Percentiles rank a stretch among this genome's conserved stretches.
Conservation (phyloP, 352 stramenopile genomes). For the Phytopythium aichiense region DNA sequence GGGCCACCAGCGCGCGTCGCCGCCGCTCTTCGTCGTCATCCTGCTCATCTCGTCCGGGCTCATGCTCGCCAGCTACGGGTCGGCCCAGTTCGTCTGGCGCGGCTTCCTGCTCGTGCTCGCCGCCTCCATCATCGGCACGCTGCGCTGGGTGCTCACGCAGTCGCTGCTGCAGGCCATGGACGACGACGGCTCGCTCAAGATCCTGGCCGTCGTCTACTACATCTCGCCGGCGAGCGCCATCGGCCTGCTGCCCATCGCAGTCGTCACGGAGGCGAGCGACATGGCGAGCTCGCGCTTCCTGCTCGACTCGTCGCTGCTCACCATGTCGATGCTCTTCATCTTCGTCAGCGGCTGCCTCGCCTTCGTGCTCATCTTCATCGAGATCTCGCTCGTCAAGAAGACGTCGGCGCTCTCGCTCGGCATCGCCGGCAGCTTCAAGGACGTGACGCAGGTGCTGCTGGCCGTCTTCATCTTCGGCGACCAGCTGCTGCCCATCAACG, state of each 20-base stretch:
- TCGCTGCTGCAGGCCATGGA: slow-evolving; percentile 69
- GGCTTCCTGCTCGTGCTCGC: slow-evolving; percentile 71
- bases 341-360: slow-evolving; percentile 62
- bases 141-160: slow-evolving; percentile 83
- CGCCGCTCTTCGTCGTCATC: slow-evolving; percentile 47
- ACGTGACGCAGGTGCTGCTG: slow-evolving; percentile 76
- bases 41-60: slow-evolving; percentile 71
- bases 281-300: slow-evolving; percentile 61
- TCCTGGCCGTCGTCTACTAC: slow-evolving; percentile 81
- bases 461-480: slow-evolving; percentile 77
- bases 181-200: slow-evolving; percentile 43
- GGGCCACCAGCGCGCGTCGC: slow-evolving; percentile 62
- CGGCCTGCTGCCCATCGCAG: slow-evolving; percentile 61
- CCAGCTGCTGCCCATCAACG: slow-evolving; percentile 55
- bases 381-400: slow-evolving; percentile 79
- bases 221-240: slow-evolving; percentile 73
- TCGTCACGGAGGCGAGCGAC: slow-evolving; percentile 42
- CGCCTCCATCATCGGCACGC: slow-evolving; percentile 65
- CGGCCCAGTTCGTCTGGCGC: slow-evolving; percentile 64
- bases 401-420: slow-evolving; percentile 77
- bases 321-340: slow-evolving; percentile 56
- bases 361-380: slow-evolving; percentile 78
- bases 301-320: slow-evolving; percentile 36
- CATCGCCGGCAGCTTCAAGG: slow-evolving; percentile 78
- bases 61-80: slow-evolving; percentile 66